Base-by-base conservation (phyloP, 2,329 filamentous ascomycete species). In the Pseudocercospora fijiensis region DNA sequence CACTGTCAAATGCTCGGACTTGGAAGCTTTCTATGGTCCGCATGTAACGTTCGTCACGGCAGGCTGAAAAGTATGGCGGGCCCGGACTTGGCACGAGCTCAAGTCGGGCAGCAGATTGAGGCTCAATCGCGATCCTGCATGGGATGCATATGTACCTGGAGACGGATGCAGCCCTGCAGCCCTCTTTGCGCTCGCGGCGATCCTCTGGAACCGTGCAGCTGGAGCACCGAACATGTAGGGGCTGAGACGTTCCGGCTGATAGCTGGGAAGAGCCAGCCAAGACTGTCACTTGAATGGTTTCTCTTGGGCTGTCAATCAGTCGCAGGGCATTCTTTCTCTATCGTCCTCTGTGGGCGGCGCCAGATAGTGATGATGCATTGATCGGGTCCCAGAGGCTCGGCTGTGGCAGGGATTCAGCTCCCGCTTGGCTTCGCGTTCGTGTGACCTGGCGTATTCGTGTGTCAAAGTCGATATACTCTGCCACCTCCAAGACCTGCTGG, bases 121-220 rank as follows among this genome's bases (percentile, higher is more conserved):
- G 49, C 49, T 53, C 49, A 53, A 53, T 53, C 24, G 49, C 13
- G 49, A n/a, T 52, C 49, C 20, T 52, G 49, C 49, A 27, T 28
- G n/a, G 43, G 22, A 20, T 24, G 43, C 33, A 37, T 20, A 47
- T 24, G 43, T 47, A 47, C 43, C 18, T 24, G 43, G 16, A 27
- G 49, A 52, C 33, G 27, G 49, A 28, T 28, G 26, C 49, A 27
- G 49, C 26, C 4, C 26, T 28, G 26, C 49, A 27, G 49, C 26
- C 4, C 26, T 27, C 22, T 18, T 41, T 28, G 22, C 22, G 49
- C 26, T 28, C 22, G 49, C 26, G 26, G 16, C 11, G 26, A 53
- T 53, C 49, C 49, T 53, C 26, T 24, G 16, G 22, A 26, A 53
- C 49, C 45, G 26, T 18, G 11, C 13, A n/a, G 16, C 26, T 28